Base-by-base conservation (phyloP, 1,139 yeast genomes). In the Yamadazyma kanchanaburiensis region DNA sequence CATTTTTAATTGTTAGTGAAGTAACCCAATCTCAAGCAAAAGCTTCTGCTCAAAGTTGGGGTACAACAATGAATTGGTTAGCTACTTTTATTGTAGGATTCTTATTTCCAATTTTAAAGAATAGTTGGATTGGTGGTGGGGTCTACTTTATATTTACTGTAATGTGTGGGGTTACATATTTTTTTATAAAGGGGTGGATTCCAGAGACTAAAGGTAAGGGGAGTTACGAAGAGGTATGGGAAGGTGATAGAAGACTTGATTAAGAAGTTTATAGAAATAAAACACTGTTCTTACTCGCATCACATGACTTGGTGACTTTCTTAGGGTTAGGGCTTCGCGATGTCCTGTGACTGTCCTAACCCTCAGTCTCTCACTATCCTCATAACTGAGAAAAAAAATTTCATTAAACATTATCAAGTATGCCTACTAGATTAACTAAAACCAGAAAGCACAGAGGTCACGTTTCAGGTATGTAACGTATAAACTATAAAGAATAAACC, bases 401-500 rank as follows among this genome's bases (percentile, higher is more conserved):
- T n/a, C n/a, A n/a, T 28, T 16, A 28, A 17, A 21, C 22, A 29
- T 30, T 57, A 52, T 45, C 48, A 53, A 26, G 20, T 72, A 91
- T 91, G 98, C 98, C 98, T 74, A 88, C 98, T 80, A 88, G 98
- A 88, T 82, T 86, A 69, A 85, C 95, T 65, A 88, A 91, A 77
- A 91, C 97, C 76, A 88, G 99, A 86, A 94, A 91, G 82, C 96
- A 87, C 85, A 87, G 99, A 86, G 99, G 99, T 76, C 82, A 94
- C 94, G 97, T 91, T 74, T 87, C 96, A 69, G 94, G 94, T 85
- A 81, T 77, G 88, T 80, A 54, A 40, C 28, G 30, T 6, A 5
- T n/a, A 14, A n/a, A n/a, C n/a, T n/a, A n/a, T n/a, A n/a, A n/a
- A n/a, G n/a, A n/a, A n/a, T n/a, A n/a, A n/a, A n/a, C n/a, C n/a